phyloP scores from a whole-genome alignment of 2,329 filamentous ascomycete genomes.

The Cercospora citrullina region DNA sequence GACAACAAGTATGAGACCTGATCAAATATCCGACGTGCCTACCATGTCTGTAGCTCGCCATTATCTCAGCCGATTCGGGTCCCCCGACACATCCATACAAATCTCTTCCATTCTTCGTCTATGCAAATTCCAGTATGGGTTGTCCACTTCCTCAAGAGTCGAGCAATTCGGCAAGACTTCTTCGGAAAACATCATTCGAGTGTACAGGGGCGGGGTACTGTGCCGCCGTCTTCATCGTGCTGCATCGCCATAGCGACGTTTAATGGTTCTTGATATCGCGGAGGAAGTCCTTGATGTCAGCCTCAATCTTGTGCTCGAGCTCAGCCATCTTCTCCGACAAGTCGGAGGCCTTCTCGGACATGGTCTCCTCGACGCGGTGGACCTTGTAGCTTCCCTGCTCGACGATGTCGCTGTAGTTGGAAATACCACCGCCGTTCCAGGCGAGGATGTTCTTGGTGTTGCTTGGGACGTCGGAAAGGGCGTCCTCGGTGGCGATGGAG shows the following conservation, averaged over 20 bases:
- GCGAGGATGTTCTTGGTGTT: conserved; percentile 93
- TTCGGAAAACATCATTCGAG: not conserved
- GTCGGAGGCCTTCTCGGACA: conserved; percentile 39
- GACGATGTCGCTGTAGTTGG: conserved; percentile 69
- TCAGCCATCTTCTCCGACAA: conserved; percentile 48
- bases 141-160: not conserved
- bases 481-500: conserved; percentile 73
- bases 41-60: not conserved
- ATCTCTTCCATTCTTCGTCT: conserved; percentile 3
- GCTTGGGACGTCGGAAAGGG: conserved; percentile 76
- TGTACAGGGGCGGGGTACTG: not conserved
- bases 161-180: not conserved
- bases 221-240: not conserved
- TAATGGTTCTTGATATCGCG: conserved; percentile 27
- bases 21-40: not conserved
- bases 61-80: not conserved
- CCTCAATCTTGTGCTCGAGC: conserved; percentile 35
- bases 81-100: conserved; percentile 3
- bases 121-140: conserved; percentile 5
- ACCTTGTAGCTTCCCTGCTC: conserved; percentile 42
- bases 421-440: conserved; percentile 96
- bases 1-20: conserved; percentile 2
- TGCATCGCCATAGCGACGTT: conserved; percentile 2
- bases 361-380: conserved; percentile 28
- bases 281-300: conserved; percentile 54